A percentile compares a stretch with the other conserved stretches of the same genome.
Conservation (phyloP, 768 basidiomycete species). For the Calocybe indica region DNA sequence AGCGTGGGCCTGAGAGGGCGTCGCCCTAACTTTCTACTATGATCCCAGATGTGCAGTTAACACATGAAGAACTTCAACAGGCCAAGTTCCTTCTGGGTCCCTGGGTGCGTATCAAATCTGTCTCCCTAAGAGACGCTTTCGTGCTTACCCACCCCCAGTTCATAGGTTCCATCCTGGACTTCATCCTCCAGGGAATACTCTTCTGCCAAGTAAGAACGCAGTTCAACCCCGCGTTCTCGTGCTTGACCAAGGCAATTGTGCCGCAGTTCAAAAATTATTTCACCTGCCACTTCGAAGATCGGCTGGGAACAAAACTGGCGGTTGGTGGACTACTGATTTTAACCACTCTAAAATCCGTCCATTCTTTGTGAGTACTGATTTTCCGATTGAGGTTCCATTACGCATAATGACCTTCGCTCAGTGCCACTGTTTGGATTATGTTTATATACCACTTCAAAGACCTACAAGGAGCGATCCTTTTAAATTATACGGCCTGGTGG, state of each 20-base stretch:
- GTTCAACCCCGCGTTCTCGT: not conserved
- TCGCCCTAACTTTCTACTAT: no score
- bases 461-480: constrained; percentile 19
- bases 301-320: constrained; percentile 9
- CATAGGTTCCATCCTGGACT: constrained; percentile 20
- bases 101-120: constrained; percentile 17
- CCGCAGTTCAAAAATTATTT: constrained; percentile 22
- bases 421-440: constrained; percentile 24
- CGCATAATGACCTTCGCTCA: constrained; percentile 4
- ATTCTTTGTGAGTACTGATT: constrained; percentile 20
- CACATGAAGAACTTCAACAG: constrained; percentile 15
- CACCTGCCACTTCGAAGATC: constrained; percentile 17
- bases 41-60: constrained; percentile 6
- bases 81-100: constrained; percentile 23
- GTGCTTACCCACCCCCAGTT: constrained; percentile 12
- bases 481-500: constrained; percentile 27
- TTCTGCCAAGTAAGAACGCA: constrained; percentile 19
- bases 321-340: constrained; percentile 19
- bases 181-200: constrained; percentile 24
- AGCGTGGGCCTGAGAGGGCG: no score
- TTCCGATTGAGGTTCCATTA: not conserved
- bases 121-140: not conserved
- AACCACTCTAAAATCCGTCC: constrained; percentile 23
- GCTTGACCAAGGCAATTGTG: not conserved
- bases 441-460: constrained; percentile 21